Evolutionary conservation across 1,284 basidiomycete genomes (phyloP), one percentile per base, ranked within the genome.

Genomic region (Polyporus tsugae): DNA sequence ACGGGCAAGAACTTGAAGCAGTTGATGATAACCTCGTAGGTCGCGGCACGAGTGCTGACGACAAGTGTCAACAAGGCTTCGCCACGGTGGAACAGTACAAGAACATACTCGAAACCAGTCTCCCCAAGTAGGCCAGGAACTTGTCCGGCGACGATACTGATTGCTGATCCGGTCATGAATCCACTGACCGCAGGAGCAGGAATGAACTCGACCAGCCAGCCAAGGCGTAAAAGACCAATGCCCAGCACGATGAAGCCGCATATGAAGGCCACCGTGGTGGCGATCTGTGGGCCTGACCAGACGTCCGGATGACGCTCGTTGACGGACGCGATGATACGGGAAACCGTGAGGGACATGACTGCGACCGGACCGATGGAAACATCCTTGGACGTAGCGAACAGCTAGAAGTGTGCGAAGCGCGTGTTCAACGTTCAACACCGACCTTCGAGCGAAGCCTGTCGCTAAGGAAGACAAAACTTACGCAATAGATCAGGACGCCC

Each of bases 181-280:
- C 96, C 96, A 71, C 95, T 94, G 49, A 99, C 95, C 7, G 96
- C 96, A 0, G 96, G 95, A 4, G 89, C 85, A 22, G 95, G 92
- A 72, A 98, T 99, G 79, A 99, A 97, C 79, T 99, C 97, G 69
- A 99, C 92, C 59, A 99, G 83, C 95, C 97, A 98, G 0, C 97
- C 97, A 6, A 99, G 77, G 36, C 97, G 88, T 4, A 99, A 83
- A n/a, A 99, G 82, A 66, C 98, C 97, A 57, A 99, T 91, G 46
- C 87, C 94, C 49, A 99, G 88, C n/a, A 95, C 93, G 79, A 98
- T 95, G 79, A 96, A 95, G 49, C 97, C 97, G 78, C 90, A 94
- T 58, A 98, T 86, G 78, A 99, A 92, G 0, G 97, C 93, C 25
- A 99, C 80, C 0, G 90, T 90, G 6, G 91, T 95, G 2, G 95